Evolutionary conservation across 495 filamentous ascomycete species (phyloP).

Genomic region (Penicillium waksmanii): DNA sequence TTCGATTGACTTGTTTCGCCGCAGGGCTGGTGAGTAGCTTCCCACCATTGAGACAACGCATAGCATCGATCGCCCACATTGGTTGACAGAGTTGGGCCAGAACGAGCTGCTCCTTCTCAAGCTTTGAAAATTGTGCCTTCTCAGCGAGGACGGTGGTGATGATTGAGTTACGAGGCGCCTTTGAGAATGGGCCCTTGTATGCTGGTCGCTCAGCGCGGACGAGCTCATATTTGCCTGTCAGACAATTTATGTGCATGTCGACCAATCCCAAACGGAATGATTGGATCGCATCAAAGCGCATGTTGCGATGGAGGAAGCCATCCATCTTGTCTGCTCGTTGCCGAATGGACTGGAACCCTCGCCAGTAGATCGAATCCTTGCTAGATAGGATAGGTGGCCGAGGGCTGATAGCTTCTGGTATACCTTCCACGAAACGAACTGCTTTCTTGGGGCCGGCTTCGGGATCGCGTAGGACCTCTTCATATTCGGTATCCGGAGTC

Average conservation of each 20-base stretch:
- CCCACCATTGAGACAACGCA: conserved; percentile 78
- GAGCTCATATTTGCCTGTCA: conserved; percentile 76
- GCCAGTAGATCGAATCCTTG: conserved; percentile 87
- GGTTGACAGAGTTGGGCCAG: conserved; percentile 72
- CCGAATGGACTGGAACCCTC: conserved; percentile 76
- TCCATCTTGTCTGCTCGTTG: conserved; percentile 64
- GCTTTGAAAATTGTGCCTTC: conserved; percentile 52
- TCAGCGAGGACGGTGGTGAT: conserved; percentile 44
- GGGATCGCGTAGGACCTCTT: conserved; percentile 23
- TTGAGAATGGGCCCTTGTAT: conserved; percentile 55
- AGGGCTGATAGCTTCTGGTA: conserved; percentile 45
- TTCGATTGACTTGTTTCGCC: conserved; percentile 52
- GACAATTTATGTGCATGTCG: conserved; percentile 67
- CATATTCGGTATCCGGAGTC: conserved; percentile 14
- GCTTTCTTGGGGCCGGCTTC: conserved; percentile 62
- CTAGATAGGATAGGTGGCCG: conserved; percentile 39
- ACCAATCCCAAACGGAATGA: conserved; percentile 71
- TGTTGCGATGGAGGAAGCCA: conserved; percentile 78
- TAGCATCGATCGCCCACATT: conserved; percentile 81
- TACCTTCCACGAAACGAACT: conserved; percentile 70
- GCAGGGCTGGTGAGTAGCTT: conserved; percentile 78
- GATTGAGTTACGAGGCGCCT: conserved; percentile 56
- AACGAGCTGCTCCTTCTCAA: conserved; percentile 81
- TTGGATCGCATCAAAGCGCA: conserved; percentile 88
- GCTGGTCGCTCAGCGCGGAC: conserved; percentile 48